phyloP scores from a whole-genome alignment of 352 stramenopile genomes.

The Phytophthora vignae region DNA sequence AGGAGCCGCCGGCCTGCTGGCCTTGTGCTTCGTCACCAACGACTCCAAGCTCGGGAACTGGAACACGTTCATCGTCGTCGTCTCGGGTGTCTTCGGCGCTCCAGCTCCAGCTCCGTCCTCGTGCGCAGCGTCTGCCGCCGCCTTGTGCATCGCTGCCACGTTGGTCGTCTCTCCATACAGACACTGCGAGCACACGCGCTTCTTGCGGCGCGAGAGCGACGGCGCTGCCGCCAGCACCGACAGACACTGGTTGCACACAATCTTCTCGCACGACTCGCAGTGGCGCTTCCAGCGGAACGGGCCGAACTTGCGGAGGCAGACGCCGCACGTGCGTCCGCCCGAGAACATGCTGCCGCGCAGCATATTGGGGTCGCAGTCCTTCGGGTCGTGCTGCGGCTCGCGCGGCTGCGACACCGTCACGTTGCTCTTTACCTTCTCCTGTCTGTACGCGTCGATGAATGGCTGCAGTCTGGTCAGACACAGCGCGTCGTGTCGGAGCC shows the following conservation, averaged over 20 bases:
- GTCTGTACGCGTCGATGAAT: conserved; percentile 55
- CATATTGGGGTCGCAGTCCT: conserved; percentile 40
- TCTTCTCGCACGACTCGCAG: conserved; percentile 67
- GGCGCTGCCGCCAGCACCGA: conserved; percentile 67
- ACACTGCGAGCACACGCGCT: conserved; percentile 72
- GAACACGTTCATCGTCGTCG: conserved; percentile 30
- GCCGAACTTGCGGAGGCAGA: conserved; percentile 73
- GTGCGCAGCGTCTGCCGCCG: not conserved
- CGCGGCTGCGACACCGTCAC: not conserved
- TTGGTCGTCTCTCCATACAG: conserved; percentile 55
- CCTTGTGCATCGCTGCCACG: conserved; percentile 28
- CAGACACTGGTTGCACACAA: conserved; percentile 71
- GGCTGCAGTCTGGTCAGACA: conserved; percentile 66
- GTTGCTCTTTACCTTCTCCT: conserved; percentile 35
- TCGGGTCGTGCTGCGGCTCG: conserved; percentile 33
- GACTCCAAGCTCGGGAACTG: conserved; percentile 37
- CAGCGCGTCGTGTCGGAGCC: conserved; percentile 61
- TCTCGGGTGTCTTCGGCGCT: conserved; percentile 4
- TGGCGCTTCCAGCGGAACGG: conserved; percentile 80
- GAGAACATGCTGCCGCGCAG: conserved; percentile 27
- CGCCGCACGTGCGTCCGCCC: conserved; percentile 43
- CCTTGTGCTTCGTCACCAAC: conserved; percentile 33
- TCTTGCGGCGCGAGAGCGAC: conserved; percentile 62
- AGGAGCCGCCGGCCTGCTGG: conserved; percentile 5
- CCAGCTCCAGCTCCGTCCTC: conserved; percentile 3